Evolutionary conservation across 768 basidiomycete species (phyloP).

Genomic region (Lanmaoa pseudosensibilis): DNA sequence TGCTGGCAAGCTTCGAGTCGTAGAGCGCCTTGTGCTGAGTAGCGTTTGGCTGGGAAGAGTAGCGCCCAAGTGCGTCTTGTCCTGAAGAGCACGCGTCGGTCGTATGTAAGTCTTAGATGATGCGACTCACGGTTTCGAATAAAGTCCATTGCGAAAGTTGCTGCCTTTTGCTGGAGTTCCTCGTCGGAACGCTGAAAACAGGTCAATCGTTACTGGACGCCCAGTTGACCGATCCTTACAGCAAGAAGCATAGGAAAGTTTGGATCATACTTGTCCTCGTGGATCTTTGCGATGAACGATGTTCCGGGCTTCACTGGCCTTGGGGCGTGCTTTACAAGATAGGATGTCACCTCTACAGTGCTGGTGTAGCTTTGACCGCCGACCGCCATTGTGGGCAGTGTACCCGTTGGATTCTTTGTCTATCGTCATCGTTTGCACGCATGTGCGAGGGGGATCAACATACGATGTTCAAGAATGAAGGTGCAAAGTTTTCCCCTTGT

Average conservation of each 20-base stretch:
- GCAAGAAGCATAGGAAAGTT: conserved; percentile 49
- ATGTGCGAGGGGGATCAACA: not conserved
- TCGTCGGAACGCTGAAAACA: conserved; percentile 43
- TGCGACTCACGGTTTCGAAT: conserved; percentile 40
- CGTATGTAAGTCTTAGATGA: not conserved
- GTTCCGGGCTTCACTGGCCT: conserved; percentile 36
- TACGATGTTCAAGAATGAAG: conserved; percentile 45
- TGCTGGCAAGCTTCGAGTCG: conserved; percentile 39
- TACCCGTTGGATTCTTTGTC: conserved; percentile 44
- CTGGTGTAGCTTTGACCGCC: conserved; percentile 39
- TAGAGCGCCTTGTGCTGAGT: conserved; percentile 45
- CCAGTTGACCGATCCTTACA: conserved; percentile 27
- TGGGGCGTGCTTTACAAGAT: conserved; percentile 42
- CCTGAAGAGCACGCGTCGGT: conserved; percentile 30
- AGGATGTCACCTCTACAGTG: conserved; percentile 42
- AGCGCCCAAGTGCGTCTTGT: conserved; percentile 42
- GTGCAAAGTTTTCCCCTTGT: conserved; percentile 49
- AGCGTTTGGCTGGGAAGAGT: conserved; percentile 35
- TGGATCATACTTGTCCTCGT: conserved; percentile 48
- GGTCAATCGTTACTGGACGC: not conserved
- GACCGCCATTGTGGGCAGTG: conserved; percentile 43
- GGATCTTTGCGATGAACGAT: conserved; percentile 40
- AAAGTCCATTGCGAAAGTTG: conserved; percentile 36
- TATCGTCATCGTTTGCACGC: not conserved
- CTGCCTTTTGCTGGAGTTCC: conserved; percentile 41